Conservation (phyloP, 2,329 filamentous ascomycete species). For the Trichoderma asperellum region DNA sequence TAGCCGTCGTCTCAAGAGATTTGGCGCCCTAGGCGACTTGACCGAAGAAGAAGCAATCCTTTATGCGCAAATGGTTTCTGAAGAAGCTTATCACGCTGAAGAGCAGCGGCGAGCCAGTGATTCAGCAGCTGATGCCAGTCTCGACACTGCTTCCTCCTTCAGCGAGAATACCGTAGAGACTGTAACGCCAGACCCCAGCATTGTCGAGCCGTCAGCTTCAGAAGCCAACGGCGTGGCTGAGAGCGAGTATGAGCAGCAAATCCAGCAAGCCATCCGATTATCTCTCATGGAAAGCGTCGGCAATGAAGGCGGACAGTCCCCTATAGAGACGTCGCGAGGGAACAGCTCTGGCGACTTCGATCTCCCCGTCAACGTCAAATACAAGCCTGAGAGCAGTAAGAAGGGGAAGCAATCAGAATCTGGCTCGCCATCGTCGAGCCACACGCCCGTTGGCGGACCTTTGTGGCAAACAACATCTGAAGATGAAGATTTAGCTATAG, state of each 20-base stretch:
- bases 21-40: slow-evolving; percentile 69
- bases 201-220: slow-evolving; percentile 36
- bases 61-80: slow-evolving; percentile 69
- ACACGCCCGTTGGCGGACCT: slow-evolving; percentile 42
- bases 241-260: slow-evolving; percentile 60
- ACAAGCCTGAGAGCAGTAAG: slow-evolving; percentile 49
- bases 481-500: slow-evolving; percentile 64
- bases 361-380: slow-evolving; percentile 56
- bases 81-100: slow-evolving; percentile 62
- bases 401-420: slow-evolving; percentile 45
- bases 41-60: slow-evolving; percentile 67
- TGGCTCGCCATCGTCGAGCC: slow-evolving; percentile 44
- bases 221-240: slow-evolving; percentile 44
- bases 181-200: slow-evolving; percentile 59
- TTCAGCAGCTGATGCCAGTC: slow-evolving; percentile 53
- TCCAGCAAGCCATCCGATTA: slow-evolving; percentile 65
- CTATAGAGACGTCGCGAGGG: slow-evolving; percentile 38
- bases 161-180: slow-evolving; percentile 52
- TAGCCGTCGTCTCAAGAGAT: slow-evolving; percentile 73
- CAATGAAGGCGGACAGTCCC: slow-evolving; percentile 52
- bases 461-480: slow-evolving; percentile 34
- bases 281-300: slow-evolving; percentile 60
- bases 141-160: slow-evolving; percentile 49
- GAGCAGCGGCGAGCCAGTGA: slow-evolving; percentile 59
- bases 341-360: slow-evolving; percentile 55